Conservation (phyloP, 768 basidiomycete genomes). For the Lepiota subincarnata region DNA sequence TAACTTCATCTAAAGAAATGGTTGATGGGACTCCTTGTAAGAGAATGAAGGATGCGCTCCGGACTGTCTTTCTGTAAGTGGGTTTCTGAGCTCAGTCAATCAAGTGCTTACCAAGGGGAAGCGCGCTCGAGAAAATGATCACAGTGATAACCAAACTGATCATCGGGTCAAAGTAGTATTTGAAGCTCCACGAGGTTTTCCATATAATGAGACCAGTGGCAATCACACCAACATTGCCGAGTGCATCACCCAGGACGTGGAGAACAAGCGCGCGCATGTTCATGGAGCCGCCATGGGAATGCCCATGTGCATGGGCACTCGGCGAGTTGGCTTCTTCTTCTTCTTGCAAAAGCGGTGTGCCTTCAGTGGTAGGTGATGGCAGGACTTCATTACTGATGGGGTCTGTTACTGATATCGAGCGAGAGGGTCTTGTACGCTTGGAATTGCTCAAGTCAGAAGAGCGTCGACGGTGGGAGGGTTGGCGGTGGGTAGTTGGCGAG, state of each 20-base stretch:
- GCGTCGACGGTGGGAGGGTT: constrained; percentile 21
- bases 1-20: constrained; percentile 86
- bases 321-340: constrained; percentile 2
- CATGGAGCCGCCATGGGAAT: constrained; percentile 70
- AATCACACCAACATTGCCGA: constrained; percentile 98
- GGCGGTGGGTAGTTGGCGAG: constrained; percentile 29
- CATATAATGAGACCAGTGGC: constrained; percentile 93
- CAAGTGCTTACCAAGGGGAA: constrained; percentile 70
- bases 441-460: constrained; percentile 21
- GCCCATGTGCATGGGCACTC: constrained; percentile 28
- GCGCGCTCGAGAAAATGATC: constrained; percentile 94
- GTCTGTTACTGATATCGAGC: not conserved
- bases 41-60: constrained; percentile 90
- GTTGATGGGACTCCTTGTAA: constrained; percentile 91
- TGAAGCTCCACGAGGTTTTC: constrained; percentile 80
- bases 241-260: constrained; percentile 94
- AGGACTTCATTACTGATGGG: constrained; percentile 2
- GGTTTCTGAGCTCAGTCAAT: constrained; percentile 2
- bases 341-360: constrained; percentile 9
- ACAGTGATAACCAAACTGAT: constrained; percentile 92
- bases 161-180: constrained; percentile 88
- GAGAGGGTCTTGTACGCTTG: not conserved
- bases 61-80: constrained; percentile 41
- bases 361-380: not conserved
- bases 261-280: constrained; percentile 96